Evolutionary conservation across 176 grass and related monocot species (phyloP), one percentile per base, ranked within the genome.

Genomic region (Aegilops bicornis): DNA sequence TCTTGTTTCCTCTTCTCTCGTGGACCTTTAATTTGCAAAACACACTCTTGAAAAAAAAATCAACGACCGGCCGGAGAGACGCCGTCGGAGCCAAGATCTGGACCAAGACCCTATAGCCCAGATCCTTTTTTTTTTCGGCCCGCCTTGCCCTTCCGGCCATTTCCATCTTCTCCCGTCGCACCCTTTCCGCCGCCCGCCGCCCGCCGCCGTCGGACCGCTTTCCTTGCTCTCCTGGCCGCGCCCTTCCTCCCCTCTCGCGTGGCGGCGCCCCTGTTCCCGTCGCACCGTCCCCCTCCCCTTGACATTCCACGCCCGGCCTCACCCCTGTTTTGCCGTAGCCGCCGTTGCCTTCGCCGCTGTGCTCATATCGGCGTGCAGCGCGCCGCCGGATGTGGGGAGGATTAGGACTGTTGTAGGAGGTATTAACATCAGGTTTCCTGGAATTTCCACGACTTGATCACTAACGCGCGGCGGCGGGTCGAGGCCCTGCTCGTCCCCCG

Each of bases 401-500:
- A 8, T 75, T 50, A 9, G 42, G 20, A 25, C 37, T 25, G 2
- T 24, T 17, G 23, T 45, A 76, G 45, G 7, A n/a, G 24, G 6
- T 19, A 31, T 19, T 33, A 77, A 19, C 47, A 76, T 11, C 73
- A 77, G 74, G 74, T 32, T 33, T 29, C 47, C 47, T 33, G 4
- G 20, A 54, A 56, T 32, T 56, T 56, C 47, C 12, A 27, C 47
- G 47, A 77, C 27, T 77, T 56, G 45, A 76, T 56, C 50, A 47
- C 73, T 76, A 54, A 31, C 45, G 73, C 73, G 7, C 45, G 45
- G 19, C 25, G 45, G 73, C 43, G 7, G 39, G 39, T 47, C 70
- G 70, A 47, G 70, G n/a, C 43, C 42, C 73, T 30, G 78, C 78
- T 80, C 78, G 8, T 80, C 78, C 35, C 52, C 50, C 50, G 31